Conservation (phyloP, 768 basidiomycete genomes). For the Dentipellis fragilis region DNA sequence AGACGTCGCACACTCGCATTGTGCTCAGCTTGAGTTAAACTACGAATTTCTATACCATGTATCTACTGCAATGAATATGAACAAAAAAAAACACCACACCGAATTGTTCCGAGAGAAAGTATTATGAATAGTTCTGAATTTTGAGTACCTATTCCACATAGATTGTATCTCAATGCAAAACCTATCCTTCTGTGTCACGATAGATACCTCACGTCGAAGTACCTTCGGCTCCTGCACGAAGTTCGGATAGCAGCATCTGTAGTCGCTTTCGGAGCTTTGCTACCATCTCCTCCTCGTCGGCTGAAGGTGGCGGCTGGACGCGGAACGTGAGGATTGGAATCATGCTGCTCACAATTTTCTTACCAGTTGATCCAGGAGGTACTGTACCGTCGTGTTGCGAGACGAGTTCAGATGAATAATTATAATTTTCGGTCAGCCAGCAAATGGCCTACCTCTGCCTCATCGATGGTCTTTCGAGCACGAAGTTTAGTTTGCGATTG, state of each 20-base stretch:
- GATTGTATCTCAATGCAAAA: no score
- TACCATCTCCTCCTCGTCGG: slow-evolving; percentile 15
- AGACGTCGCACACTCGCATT: no score
- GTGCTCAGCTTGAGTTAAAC: no score
- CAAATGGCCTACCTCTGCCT: slow-evolving; percentile 13
- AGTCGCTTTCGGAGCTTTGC: slow-evolving; percentile 13
- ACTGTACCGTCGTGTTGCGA: slow-evolving; percentile 1
- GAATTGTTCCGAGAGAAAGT: no score
- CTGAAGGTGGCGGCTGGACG: slow-evolving; percentile 13
- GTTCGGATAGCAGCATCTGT: slow-evolving; percentile 11
- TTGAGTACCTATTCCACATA: no score
- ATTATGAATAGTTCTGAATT: no score
- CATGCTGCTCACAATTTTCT: not conserved
- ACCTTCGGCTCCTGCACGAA: slow-evolving; percentile 16
- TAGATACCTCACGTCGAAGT: not conserved
- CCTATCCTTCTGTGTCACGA: not conserved
- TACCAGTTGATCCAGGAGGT: slow-evolving; percentile 18
- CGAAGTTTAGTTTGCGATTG: no score
- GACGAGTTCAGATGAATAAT: not conserved
- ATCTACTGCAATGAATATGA: no score
- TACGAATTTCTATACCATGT: no score
- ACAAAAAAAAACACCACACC: no score
- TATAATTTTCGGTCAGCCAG: no score
- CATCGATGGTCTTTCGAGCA: slow-evolving; percentile 16
- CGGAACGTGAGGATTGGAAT: not conserved